These are phyloP conservation scores for Populus simonii DNA, from an alignment of 345 rosid genomes.

Conservation along the genomic window DNA sequence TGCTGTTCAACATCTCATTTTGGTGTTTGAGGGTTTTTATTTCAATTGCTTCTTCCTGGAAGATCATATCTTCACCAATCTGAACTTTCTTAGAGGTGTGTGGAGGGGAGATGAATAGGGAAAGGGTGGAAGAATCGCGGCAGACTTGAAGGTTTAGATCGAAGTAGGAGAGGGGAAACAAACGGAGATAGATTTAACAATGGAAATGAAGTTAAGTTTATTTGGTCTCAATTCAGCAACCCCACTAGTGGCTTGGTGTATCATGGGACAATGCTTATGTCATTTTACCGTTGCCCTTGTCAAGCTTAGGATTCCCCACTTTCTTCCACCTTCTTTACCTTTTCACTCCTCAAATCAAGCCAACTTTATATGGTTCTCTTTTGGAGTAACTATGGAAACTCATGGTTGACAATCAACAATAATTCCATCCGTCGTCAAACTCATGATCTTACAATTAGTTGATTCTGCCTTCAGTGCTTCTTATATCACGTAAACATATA, in stretches of 20 bases:
- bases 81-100: not conserved
- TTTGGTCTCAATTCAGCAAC: slow-evolving; percentile 29
- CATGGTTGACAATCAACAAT: slow-evolving; percentile 27
- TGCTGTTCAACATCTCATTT: slow-evolving; percentile 15
- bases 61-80: slow-evolving; percentile 36
- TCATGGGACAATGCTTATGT: slow-evolving; percentile 44
- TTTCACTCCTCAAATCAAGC: slow-evolving; percentile 34
- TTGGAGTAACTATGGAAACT: slow-evolving; percentile 12
- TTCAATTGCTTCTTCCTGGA: slow-evolving; percentile 28
- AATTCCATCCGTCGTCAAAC: slow-evolving; percentile 21
- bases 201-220: slow-evolving; percentile 15
- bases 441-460: slow-evolving; percentile 14
- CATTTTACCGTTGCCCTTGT: slow-evolving; percentile 36
- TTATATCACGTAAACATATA: not conserved
- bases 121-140: slow-evolving; percentile 18
- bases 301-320: slow-evolving; percentile 66
- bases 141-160: slow-evolving; percentile 32
- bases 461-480: slow-evolving; percentile 19
- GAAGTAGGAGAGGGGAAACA: slow-evolving; percentile 29
- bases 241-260: slow-evolving; percentile 45
- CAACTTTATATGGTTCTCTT: slow-evolving; percentile 33
- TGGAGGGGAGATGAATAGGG: slow-evolving; percentile 10
- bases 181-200: slow-evolving; percentile 29
- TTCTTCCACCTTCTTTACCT: slow-evolving; percentile 20
- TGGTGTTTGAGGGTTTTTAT: slow-evolving; percentile 19